phyloP scores from a whole-genome alignment of 2,329 filamentous ascomycete species.

The Pseudomassariella vexata region DNA sequence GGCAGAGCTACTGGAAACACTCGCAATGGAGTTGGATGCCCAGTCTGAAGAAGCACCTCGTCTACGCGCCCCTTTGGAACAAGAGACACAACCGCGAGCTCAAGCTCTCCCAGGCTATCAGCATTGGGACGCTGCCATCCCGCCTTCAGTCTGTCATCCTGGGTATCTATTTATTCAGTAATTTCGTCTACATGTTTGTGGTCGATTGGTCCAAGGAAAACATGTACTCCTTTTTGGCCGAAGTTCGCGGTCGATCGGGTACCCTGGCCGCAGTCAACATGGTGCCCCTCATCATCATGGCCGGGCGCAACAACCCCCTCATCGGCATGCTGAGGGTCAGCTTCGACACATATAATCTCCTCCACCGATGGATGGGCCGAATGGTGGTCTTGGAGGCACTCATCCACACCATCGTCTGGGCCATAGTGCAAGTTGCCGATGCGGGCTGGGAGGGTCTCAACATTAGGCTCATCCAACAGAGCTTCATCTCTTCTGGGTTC shows the following conservation, averaged over 20 bases:
- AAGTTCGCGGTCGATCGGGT: constrained; percentile 80
- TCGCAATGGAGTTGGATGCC: constrained; percentile 58
- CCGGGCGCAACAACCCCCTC: constrained; percentile 87
- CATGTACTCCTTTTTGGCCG: constrained; percentile 63
- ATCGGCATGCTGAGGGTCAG: constrained; percentile 78
- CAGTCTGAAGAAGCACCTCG: constrained; percentile 54
- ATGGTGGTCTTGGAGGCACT: constrained; percentile 65
- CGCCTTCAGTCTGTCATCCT: constrained; percentile 57
- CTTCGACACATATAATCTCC: constrained; percentile 93
- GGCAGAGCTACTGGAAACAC: constrained; percentile 54
- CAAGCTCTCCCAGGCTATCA: constrained; percentile 49
- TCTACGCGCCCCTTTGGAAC: constrained; percentile 57
- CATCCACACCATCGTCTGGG: constrained; percentile 68
- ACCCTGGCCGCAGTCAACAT: constrained; percentile 83
- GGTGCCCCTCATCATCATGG: constrained; percentile 83
- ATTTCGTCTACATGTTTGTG: constrained; percentile 56
- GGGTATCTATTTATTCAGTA: constrained; percentile 51
- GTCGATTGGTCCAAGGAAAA: constrained; percentile 55
- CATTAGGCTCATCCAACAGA: constrained; percentile 46
- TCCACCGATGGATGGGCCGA: constrained; percentile 79
- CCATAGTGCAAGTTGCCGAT: constrained; percentile 62
- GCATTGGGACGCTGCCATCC: constrained; percentile 58
- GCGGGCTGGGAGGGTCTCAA: constrained; percentile 56
- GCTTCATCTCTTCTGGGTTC: constrained; percentile 62
- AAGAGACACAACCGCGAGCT: constrained; percentile 66